These are phyloP conservation scores for Ensete ventricosum DNA, from an alignment of 176 grass and related monocot genomes.

Conservation along the genomic window DNA sequence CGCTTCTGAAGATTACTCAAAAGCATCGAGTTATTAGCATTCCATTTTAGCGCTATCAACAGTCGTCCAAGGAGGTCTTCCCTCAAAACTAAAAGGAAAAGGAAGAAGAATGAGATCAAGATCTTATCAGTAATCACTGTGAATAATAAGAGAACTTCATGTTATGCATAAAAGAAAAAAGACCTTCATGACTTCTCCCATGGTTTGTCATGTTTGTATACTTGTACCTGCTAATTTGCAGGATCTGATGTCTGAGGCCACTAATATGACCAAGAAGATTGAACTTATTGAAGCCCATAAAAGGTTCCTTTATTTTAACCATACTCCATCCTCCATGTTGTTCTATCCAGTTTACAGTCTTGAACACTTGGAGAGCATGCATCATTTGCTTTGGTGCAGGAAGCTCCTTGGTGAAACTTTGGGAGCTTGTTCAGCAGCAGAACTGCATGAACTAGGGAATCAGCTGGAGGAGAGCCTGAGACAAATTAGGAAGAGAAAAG, in stretches of 20 bases:
- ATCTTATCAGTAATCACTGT: no score
- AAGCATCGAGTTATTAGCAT: no score
- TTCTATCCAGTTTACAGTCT: no score
- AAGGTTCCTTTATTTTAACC: background rate
- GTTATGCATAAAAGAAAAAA: background rate
- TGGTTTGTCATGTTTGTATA: background rate
- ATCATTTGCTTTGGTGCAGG: background rate
- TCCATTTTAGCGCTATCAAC: no score
- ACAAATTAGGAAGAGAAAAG: slow-evolving; percentile 21
- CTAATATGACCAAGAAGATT: background rate
- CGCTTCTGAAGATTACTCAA: no score
- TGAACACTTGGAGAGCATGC: background rate
- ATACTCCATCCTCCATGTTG: background rate
- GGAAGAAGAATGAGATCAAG: background rate
- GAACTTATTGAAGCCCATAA: background rate
- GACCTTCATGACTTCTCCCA: background rate
- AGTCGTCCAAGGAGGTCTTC: no score
- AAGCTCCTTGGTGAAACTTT: slow-evolving; percentile 21
- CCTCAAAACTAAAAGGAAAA: background rate
- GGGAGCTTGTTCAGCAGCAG: slow-evolving; percentile 7
- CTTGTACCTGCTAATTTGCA: background rate
- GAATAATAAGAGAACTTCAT: no score
- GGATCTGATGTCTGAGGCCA: background rate
- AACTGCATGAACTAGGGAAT: slow-evolving; percentile 15
- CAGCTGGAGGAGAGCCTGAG: slow-evolving; percentile 20